phyloP scores from a whole-genome alignment of 1,139 yeast species.

The Zhuliangozyma blackwelliae region DNA sequence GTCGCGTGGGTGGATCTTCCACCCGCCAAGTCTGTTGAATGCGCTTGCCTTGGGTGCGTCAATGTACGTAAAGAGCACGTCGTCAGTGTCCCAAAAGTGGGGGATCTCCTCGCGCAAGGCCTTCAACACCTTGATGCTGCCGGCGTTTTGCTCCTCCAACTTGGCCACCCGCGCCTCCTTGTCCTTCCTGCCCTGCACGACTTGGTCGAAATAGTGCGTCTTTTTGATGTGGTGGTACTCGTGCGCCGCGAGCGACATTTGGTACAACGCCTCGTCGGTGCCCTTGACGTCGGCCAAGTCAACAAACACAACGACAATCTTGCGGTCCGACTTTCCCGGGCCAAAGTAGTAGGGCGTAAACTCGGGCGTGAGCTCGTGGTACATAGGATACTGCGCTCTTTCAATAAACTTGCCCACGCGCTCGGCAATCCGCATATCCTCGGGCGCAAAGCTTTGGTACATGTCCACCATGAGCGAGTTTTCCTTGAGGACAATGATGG shows the following conservation, averaged over 20 bases:
- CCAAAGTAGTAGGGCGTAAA: slow-evolving; percentile 31
- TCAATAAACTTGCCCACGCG: slow-evolving; percentile 47
- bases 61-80: slow-evolving; percentile 46
- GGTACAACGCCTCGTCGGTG: slow-evolving; percentile 36
- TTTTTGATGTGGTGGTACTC: slow-evolving; percentile 47
- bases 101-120: slow-evolving; percentile 50
- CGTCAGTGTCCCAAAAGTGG: slow-evolving; percentile 40
- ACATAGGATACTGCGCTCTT: slow-evolving; percentile 44
- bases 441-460: slow-evolving; percentile 58
- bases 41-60: slow-evolving; percentile 41
- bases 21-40: slow-evolving; percentile 32
- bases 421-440: slow-evolving; percentile 51
- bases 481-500: slow-evolving; percentile 56
- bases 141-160: slow-evolving; percentile 41
- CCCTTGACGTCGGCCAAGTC: slow-evolving; percentile 38
- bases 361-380: slow-evolving; percentile 46
- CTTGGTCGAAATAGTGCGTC: slow-evolving; percentile 37
- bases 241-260: slow-evolving; percentile 49
- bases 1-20: slow-evolving; percentile 33
- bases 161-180: slow-evolving; percentile 41
- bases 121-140: slow-evolving; percentile 34
- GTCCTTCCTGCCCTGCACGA: slow-evolving; percentile 33
- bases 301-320: slow-evolving; percentile 51
- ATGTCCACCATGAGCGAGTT: slow-evolving; percentile 48
- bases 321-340: slow-evolving; percentile 23